A percentile compares a stretch with the other conserved stretches of the same genome.
Conservation (phyloP, 83 land plant genomes). For the Picea abies region DNA sequence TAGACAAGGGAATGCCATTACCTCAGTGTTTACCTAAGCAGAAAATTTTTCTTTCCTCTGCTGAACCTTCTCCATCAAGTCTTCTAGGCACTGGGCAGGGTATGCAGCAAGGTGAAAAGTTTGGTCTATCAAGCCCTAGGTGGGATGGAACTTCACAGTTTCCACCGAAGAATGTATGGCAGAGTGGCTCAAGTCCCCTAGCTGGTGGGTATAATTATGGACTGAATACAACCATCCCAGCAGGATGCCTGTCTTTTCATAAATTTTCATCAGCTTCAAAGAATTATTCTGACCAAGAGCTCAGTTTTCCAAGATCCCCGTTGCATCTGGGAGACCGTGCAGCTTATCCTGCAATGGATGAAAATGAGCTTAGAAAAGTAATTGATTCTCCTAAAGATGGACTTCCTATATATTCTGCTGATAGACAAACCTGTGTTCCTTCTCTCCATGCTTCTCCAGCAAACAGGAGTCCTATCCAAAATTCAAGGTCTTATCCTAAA, state of each 20-base stretch:
- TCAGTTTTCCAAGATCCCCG: conserved; percentile 53
- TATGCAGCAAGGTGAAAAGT: conserved; percentile 28
- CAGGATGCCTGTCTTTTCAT: conserved; percentile 35
- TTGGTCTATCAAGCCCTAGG: conserved; percentile 32
- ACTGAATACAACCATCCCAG: conserved; percentile 1
- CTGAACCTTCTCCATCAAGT: conserved; percentile 33
- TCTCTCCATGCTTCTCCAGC: conserved; percentile 18
- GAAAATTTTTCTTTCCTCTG: conserved; percentile 18
- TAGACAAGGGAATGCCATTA: conserved; percentile 54
- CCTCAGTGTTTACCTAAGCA: conserved; percentile 19
- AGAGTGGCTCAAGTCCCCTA: no score
- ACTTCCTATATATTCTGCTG: conserved; percentile 14
- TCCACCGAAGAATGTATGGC: no score
- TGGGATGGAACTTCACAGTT: conserved; percentile 41
- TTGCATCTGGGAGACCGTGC: conserved; percentile 45
- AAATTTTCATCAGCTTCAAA: conserved; percentile 48
- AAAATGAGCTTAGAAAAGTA: conserved; percentile 55
- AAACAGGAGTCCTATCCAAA: conserved; percentile 20
- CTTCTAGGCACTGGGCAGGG: conserved; percentile 27
- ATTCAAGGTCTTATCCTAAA: conserved; percentile 29
- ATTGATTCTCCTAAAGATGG: conserved; percentile 47
- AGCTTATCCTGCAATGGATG: conserved; percentile 58
- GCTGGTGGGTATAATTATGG: no score
- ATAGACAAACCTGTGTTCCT: conserved; percentile 23
- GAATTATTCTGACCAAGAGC: conserved; percentile 58